These are phyloP conservation scores for Termitomyces sp. DNA, from an alignment of 768 basidiomycete species.

Conservation along the genomic window DNA sequence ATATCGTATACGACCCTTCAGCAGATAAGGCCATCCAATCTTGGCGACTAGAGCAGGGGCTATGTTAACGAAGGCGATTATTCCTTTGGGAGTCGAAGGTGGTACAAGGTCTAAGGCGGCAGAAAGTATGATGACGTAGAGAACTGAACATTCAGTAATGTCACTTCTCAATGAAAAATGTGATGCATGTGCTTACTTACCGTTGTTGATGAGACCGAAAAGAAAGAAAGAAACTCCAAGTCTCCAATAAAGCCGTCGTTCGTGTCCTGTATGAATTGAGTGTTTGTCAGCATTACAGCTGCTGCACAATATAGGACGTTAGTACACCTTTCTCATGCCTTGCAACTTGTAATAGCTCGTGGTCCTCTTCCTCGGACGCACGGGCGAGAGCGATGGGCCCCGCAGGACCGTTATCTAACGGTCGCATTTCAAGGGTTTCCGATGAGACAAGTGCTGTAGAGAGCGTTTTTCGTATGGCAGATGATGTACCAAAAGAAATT, in stretches of 20 bases:
- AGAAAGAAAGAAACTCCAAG: conserved; percentile 74
- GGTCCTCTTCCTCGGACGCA: conserved; percentile 1
- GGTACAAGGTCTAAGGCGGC: conserved; percentile 94
- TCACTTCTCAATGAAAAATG: conserved; percentile 3
- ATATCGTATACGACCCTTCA: conserved; percentile 85
- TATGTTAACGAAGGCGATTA: conserved; percentile 95
- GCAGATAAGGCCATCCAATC: conserved; percentile 85
- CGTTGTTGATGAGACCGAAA: conserved; percentile 91
- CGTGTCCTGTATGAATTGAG: conserved; percentile 1
- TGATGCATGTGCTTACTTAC: conserved; percentile 39
- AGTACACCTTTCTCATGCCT: conserved; percentile 10
- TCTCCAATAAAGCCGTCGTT: conserved; percentile 24
- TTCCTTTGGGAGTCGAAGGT: conserved; percentile 86
- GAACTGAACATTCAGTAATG: conserved; percentile 39
- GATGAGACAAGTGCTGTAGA: not conserved
- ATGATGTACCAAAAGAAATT: not conserved
- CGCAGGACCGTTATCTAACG: not conserved
- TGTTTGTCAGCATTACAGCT: not conserved
- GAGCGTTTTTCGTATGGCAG: not conserved
- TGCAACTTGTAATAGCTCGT: not conserved
- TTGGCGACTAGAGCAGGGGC: conserved; percentile 83
- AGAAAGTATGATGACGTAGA: conserved; percentile 95
- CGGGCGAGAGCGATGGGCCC: not conserved
- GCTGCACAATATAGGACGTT: not conserved
- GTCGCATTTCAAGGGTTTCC: conserved; percentile 4